Evolutionary conservation across 306 rosid genomes (phyloP), one percentile per base, ranked within the genome.

Genomic region (Acacia crassicarpa): DNA sequence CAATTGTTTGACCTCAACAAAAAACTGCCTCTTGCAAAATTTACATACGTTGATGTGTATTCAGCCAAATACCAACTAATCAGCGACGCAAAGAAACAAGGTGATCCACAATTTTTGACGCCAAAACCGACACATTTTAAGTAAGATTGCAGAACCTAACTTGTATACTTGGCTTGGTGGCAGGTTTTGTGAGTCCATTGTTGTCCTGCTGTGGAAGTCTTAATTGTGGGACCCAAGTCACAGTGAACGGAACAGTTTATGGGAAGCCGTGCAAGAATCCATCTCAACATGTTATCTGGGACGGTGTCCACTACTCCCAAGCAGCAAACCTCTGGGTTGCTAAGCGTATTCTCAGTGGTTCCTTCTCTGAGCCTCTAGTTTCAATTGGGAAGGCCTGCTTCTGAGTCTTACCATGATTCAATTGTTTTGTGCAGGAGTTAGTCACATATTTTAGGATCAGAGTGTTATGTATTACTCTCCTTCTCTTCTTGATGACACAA

Each of bases 201-300:
- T 91, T 84, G 43, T 89, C 93, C 67, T 95, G 97, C 76, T 95
- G 98, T 76, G 98, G 98, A n/a, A 93, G 92, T 84, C 79, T 90
- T 38, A 71, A 88, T 43, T 95, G 98, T 82, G 97, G 98, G 81
- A 85, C 87, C 73, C 89, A 71, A 54, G 92, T 82, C 5, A 77
- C 77, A 40, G 85, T 88, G 73, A 95, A 93, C 75, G 95, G 98
- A 84, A 91, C 92, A 2, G 88, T 89, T 35, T 91, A 91, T 85
- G 97, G 97, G 0, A 88, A 85, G 78, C 89, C 93, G 84, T 95
- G 98, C 80, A 73, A 82, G 12, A 84, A 90, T 82, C 95, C 98
- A 82, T 81, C 89, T 69, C 86, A 43, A 83, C 90, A 91, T 82
- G 74, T 95, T 40, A 93, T 89, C 77, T 95, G 98, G 98, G 98